A percentile compares a stretch with the other conserved stretches of the same genome.
Evolutionary conservation across 2,329 filamentous ascomycete species (phyloP).

Genomic region (Xylariales sp.): DNA sequence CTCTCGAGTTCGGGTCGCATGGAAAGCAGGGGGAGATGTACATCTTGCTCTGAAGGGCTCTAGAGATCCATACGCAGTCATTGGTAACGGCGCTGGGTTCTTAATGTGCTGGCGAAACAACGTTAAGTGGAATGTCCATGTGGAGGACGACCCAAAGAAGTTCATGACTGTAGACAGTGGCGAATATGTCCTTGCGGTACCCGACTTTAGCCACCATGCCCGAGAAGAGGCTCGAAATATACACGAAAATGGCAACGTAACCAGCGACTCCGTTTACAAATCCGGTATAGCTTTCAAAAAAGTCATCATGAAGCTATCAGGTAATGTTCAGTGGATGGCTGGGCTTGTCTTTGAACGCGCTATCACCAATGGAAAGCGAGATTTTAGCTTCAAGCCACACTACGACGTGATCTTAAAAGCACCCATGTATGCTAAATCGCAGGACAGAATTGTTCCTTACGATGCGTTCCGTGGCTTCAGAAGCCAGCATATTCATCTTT

Average conservation of each 20-base stretch:
- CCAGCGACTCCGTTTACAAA: conserved; percentile 73
- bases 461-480: conserved; percentile 98
- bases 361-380: conserved; percentile 75
- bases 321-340: conserved; percentile 91
- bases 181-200: conserved; percentile 93
- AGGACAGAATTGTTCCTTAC: conserved; percentile 69
- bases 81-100: conserved; percentile 91
- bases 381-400: conserved; percentile 90
- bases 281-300: conserved; percentile 93
- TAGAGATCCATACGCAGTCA: conserved; percentile 92
- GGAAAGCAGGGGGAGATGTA: conserved; percentile 96
- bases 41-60: conserved; percentile 92
- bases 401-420: conserved; percentile 90
- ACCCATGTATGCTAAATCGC: conserved; percentile 76
- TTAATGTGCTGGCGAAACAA: conserved; percentile 99
- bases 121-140: conserved; percentile 86
- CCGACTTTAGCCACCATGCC: conserved; percentile 91
- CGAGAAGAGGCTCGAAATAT: conserved; percentile 68
- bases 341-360: conserved; percentile 94
- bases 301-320: conserved; percentile 97
- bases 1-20: conserved; percentile 86
- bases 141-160: conserved; percentile 85
- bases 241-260: conserved; percentile 68
- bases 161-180: conserved; percentile 97
- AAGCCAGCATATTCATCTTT: conserved; percentile 96